Evolutionary conservation across 164 flowering plant genomes (phyloP).

Genomic region (Pachysandra terminalis): DNA sequence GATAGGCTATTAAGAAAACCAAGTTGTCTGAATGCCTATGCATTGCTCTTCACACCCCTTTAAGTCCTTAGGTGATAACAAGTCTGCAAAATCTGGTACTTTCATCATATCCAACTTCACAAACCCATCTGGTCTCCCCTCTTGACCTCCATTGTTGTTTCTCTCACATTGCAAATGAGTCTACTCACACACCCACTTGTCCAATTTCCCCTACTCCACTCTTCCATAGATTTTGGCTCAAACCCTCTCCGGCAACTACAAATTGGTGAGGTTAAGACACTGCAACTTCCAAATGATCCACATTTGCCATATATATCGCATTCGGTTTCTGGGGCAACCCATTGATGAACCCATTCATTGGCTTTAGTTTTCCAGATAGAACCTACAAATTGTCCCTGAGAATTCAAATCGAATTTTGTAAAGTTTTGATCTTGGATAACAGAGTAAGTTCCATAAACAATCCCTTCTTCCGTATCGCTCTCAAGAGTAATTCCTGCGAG

Average conservation of each 20-base stretch:
- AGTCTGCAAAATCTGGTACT: slow-evolving; percentile 17
- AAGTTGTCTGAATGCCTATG: slow-evolving; percentile 53
- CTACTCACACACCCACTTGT: too few species aligned
- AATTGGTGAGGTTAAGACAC: background rate
- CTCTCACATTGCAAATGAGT: too few species aligned
- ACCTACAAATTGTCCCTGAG: background rate
- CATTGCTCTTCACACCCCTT: slow-evolving; percentile 37
- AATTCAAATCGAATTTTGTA: slow-evolving; percentile 1
- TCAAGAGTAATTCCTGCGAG: background rate
- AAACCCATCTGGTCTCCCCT: slow-evolving; percentile 14
- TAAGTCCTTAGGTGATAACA: background rate
- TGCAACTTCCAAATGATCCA: too few species aligned
- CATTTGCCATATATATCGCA: too few species aligned
- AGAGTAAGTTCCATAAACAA: background rate
- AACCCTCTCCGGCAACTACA: slow-evolving; percentile 16
- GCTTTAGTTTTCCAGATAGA: background rate
- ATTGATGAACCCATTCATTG: background rate
- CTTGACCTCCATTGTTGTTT: background rate
- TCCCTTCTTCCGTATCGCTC: slow-evolving; percentile 2
- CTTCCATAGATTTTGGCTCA: slow-evolving; percentile 4
- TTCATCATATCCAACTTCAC: slow-evolving; percentile 11
- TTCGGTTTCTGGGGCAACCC: background rate
- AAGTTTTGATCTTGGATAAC: background rate
- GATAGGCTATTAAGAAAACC: slow-evolving; percentile 40
- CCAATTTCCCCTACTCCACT: too few species aligned